Conservation (phyloP, 306 rosid genomes). For the Fragaria iinumae region DNA sequence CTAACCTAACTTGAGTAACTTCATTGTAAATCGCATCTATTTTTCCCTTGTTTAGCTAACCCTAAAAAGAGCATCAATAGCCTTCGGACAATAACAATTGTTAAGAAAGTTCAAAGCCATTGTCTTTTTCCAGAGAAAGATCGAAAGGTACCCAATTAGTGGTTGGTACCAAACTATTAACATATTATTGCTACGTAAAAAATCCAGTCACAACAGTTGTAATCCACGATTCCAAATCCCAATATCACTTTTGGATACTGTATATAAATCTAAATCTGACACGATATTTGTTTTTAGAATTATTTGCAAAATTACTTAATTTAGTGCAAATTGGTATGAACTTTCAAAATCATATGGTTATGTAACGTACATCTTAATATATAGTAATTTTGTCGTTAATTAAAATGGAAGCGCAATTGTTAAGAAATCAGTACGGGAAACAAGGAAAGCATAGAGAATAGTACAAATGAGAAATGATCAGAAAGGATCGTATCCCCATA, state of each 20-base stretch:
- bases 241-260: not conserved
- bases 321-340: not conserved
- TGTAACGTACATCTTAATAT: not conserved
- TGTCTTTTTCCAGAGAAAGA: not conserved
- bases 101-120: not conserved
- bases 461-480: conserved; percentile 14
- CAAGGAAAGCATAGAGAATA: conserved; percentile 24
- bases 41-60: not conserved
- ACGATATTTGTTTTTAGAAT: not conserved
- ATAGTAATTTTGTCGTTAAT: not conserved
- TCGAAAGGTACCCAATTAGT: not conserved
- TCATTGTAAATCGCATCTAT: too few relatives aligned
- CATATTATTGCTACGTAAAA: not conserved
- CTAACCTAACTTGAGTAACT: too few relatives aligned
- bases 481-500: conserved; percentile 17
- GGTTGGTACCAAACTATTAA: not conserved
- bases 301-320: not conserved
- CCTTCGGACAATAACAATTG: not conserved
- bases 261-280: not conserved
- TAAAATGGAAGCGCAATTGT: conserved; percentile 21
- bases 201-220: conserved; percentile 11
- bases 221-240: conserved; percentile 9
- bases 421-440: conserved; percentile 15
- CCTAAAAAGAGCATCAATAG: not conserved
- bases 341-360: conserved; percentile 2